Base-by-base conservation (phyloP, 2,329 filamentous ascomycete genomes). In the Orbilia brochopaga region DNA sequence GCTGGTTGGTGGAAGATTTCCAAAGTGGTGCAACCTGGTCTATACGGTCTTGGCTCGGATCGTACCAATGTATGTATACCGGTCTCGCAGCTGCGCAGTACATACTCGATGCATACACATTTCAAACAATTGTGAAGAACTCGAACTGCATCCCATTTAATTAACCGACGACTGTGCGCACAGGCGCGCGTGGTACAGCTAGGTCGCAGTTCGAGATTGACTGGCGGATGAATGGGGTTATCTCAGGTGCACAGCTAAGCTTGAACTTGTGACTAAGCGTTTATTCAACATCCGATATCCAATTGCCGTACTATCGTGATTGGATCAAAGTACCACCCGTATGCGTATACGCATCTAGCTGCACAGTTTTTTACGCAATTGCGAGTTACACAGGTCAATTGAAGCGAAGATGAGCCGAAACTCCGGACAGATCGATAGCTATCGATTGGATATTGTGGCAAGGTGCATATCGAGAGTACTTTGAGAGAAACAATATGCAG, bases 1-100 rank as follows among this genome's bases (percentile, higher is more conserved):
- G 13, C 44, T 70, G 58, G 65, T 70, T 70, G 65, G 65, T 70
- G 65, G 65, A 70, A 70, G 37, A 69, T 69, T 37, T 55, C 32
- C n/a, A 1, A 15, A 42, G 11, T 15, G 35, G 15, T 48, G 13
- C n/a, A 59, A 3, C 44, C 44, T 21, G 44, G n/a, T 48, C 19
- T 5, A 48, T 17, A 19, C 19, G 17, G 15, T 55, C 46, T 66
- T 51, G 54, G 62, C 62, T 50, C 32, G 13, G 19, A 23, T 54
- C 48, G 35, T 42, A 27, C 48, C 59, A n/a, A 24, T 60, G 27
- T 35, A 54, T 53, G 19, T 2, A 48, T 19, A 11, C 44, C 4
- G 15, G n/a, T 48, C 4, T 21, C 15, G n/a, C 5, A 37, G 32
- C 32, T n/a, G 13, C 40, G 4, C 5, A 44, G 40, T 44, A 32